phyloP scores from a whole-genome alignment of 169 alveolate species.

The Eimeria falciformis region DNA sequence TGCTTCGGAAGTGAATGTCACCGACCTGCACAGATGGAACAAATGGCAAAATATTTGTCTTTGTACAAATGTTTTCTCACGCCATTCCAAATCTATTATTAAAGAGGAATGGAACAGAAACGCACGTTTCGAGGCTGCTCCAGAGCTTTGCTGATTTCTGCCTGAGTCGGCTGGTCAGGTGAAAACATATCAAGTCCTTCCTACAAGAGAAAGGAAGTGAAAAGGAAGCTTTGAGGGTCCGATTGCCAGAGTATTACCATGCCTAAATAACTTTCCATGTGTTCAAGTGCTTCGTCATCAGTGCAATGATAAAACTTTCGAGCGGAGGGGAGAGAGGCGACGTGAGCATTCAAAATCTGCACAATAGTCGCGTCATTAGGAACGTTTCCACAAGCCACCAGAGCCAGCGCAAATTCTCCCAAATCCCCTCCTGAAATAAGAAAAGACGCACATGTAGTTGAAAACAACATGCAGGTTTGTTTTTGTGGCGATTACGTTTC shows the following conservation, averaged over 20 bases:
- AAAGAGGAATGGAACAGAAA: neutral
- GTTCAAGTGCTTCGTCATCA: slow-evolving; percentile 66
- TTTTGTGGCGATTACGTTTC: too few species aligned
- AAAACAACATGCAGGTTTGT: too few species aligned
- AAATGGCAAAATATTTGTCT: neutral
- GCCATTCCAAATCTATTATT: too few species aligned
- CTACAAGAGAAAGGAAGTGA: neutral
- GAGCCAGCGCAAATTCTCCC: slow-evolving; percentile 72
- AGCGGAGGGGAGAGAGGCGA: slow-evolving; percentile 32
- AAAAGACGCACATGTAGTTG: neutral
- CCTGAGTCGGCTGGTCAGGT: slow-evolving; percentile 64
- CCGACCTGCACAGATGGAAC: slow-evolving; percentile 51
- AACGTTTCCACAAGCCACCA: slow-evolving; percentile 55
- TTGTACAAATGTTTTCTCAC: too few species aligned
- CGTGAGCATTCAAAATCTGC: slow-evolving; percentile 40
- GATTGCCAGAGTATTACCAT: neutral
- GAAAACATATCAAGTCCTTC: slow-evolving; percentile 70
- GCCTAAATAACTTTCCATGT: slow-evolving; percentile 70
- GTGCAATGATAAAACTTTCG: slow-evolving; percentile 73
- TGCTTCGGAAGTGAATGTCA: slow-evolving; percentile 57
- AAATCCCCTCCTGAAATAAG: slow-evolving; percentile 63
- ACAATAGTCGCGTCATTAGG: slow-evolving; percentile 53
- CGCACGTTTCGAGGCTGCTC: slow-evolving; percentile 71
- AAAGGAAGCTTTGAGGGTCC: neutral
- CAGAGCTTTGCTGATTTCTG: slow-evolving; percentile 58